Evolutionary conservation across 148 eudicot genomes (phyloP), one percentile per base, ranked within the genome.

Genomic region (Nyssa sinensis): DNA sequence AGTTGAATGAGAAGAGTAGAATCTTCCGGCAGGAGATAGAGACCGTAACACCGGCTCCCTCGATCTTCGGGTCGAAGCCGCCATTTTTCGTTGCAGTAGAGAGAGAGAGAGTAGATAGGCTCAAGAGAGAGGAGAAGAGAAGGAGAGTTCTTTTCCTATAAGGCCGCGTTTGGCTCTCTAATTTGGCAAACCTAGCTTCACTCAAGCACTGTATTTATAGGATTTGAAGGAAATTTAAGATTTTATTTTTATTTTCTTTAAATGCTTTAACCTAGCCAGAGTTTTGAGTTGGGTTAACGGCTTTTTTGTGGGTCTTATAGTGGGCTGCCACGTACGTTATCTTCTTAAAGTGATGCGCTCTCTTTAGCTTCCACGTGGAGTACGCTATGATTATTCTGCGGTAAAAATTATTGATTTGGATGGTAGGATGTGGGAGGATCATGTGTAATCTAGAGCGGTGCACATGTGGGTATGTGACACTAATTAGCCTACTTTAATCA

Each of bases 131-230:
- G 14, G 60, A 21, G 64, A 44, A 19, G 73, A 49, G n/a, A n/a
- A n/a, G n/a, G 73, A 81, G 71, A 66, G 76, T n/a, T n/a, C n/a
- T n/a, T n/a, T n/a, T 64, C 66, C 68, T 32, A 58, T n/a, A 75
- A 76, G 77, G 86, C 79, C 68, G 85, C 69, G 63, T 85, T 88
- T 85, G 81, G 81, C 65, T 78, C 65, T 69, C 77, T 75, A 87
- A 69, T 72, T 90, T 66, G 92, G 92, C 95, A 90, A 90, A 90
- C 92, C 81, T 60, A 62, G 85, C 89, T 86, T 63, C 27, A 81
- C 78, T 81, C 83, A 74, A 84, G 86, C 66, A 32, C 74, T 75
- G 62, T 74, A 90, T 86, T 86, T 90, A 88, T 90, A 88, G 88
- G 44, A 17, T 10, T 33, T 19, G 62, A 21, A 33, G 63, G 19